phyloP scores from a whole-genome alignment of 139 green algal genomes.

The Coelastrella sp. region DNA sequence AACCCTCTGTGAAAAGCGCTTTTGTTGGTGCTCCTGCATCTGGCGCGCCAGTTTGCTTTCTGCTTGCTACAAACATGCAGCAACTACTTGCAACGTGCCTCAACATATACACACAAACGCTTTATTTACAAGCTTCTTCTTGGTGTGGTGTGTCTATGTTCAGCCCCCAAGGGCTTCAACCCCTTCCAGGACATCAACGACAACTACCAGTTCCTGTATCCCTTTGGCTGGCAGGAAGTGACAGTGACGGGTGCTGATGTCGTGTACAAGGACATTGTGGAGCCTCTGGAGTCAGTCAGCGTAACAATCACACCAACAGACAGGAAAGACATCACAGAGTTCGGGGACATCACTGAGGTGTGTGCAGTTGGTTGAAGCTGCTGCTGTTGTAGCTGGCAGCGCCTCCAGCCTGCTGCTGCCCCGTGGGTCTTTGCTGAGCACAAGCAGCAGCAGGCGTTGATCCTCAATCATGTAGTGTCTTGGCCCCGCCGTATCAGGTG shows the following conservation, averaged over 20 bases:
- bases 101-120: too few relatives aligned
- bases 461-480: too few relatives aligned
- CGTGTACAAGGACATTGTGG: conserved; percentile 99
- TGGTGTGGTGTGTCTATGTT: too few relatives aligned
- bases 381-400: too few relatives aligned
- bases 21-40: too few relatives aligned
- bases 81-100: too few relatives aligned
- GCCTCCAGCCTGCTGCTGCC: neutral
- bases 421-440: neutral
- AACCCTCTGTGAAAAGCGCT: too few relatives aligned
- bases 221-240: conserved; percentile 98
- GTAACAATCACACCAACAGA: conserved; percentile 92
- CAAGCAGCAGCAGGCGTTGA: too few relatives aligned
- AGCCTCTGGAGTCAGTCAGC: conserved; percentile 96
- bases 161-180: conserved; percentile 79
- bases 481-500: too few relatives aligned
- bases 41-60: too few relatives aligned
- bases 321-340: conserved; percentile 89
- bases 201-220: conserved; percentile 96
- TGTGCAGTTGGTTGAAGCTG: neutral
- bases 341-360: conserved; percentile 70
- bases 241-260: conserved; percentile 88
- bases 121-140: too few relatives aligned
- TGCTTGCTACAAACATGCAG: too few relatives aligned
- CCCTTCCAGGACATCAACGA: conserved; percentile 89